Conservation (phyloP, 805 yeast genomes). For the Komagataella pseudopastoris region DNA sequence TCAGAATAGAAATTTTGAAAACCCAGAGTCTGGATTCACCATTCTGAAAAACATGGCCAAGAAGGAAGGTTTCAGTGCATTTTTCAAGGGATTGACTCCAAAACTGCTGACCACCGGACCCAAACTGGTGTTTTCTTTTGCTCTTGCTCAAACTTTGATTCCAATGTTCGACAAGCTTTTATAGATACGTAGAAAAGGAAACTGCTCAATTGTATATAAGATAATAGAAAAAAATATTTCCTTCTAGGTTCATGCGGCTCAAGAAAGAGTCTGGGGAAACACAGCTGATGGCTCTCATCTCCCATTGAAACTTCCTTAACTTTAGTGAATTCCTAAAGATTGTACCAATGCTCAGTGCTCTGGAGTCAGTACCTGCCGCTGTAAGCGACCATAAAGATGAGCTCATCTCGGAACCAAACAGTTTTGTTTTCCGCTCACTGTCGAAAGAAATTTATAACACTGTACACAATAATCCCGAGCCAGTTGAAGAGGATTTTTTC, state of each 20-base stretch:
- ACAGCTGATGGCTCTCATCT: not conserved
- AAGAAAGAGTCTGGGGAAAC: not conserved
- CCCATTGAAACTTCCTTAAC: not conserved
- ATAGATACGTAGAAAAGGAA: slow-evolving; percentile 7
- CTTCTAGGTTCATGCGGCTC: not conserved
- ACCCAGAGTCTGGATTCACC: slow-evolving; percentile 87
- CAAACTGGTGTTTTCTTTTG: slow-evolving; percentile 94
- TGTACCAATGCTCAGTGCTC: not conserved
- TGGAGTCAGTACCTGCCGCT: not conserved
- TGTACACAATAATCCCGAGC: not conserved
- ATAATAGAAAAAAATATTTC: not conserved
- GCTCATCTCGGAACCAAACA: not conserved
- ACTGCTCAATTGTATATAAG: slow-evolving; percentile 5
- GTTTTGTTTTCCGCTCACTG: not conserved
- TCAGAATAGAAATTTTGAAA: slow-evolving; percentile 91
- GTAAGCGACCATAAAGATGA: not conserved
- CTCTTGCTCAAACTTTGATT: slow-evolving; percentile 90
- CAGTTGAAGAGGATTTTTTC: not conserved
- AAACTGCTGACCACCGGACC: slow-evolving; percentile 97
- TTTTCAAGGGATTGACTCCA: slow-evolving; percentile 95
- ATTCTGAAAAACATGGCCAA: slow-evolving; percentile 87
- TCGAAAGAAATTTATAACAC: not conserved
- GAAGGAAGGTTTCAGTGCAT: slow-evolving; percentile 81
- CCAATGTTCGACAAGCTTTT: slow-evolving; percentile 84
- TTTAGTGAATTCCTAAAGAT: not conserved